Percentiles rank a stretch among this genome's conserved stretches.
phyloP scores from a whole-genome alignment of 2,329 filamentous ascomycete species.

The Cladosporium sp. region DNA sequence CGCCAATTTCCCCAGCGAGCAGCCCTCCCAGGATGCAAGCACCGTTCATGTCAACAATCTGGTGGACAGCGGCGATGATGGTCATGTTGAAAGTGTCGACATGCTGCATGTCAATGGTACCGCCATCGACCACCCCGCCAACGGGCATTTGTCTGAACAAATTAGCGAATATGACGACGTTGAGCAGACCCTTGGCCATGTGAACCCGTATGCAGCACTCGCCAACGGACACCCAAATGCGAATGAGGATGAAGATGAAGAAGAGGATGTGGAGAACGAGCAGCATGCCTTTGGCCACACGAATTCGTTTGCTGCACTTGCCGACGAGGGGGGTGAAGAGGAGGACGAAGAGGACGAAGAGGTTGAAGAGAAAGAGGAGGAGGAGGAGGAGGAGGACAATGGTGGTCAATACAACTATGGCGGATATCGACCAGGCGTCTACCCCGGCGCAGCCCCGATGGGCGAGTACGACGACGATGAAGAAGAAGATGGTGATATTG shows the following conservation, averaged over 20 bases:
- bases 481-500: constrained; percentile 16
- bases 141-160: constrained; percentile 17
- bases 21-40: not conserved
- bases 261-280: constrained; percentile 8
- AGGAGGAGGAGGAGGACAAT: not conserved
- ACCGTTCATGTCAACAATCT: not conserved
- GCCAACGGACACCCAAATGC: constrained; percentile 1
- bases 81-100: not conserved
- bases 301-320: constrained; percentile 23
- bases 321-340: constrained; percentile 1
- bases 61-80: not conserved
- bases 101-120: constrained; percentile 1
- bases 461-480: constrained; percentile 20
- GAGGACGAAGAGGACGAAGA: not conserved
- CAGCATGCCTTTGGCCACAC: constrained; percentile 17
- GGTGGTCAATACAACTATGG: not conserved
- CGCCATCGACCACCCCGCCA: constrained; percentile 23
- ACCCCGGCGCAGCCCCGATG: constrained; percentile 20
- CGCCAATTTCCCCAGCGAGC: not conserved
- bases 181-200: constrained; percentile 11
- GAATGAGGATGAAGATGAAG: not conserved
- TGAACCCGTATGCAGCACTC: constrained; percentile 23
- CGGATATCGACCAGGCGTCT: not conserved
- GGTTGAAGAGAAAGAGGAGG: not conserved
- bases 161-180: constrained; percentile 19